Conservation (phyloP, 192 early-diverging fungal species). For the Funneliformis geosporum region DNA sequence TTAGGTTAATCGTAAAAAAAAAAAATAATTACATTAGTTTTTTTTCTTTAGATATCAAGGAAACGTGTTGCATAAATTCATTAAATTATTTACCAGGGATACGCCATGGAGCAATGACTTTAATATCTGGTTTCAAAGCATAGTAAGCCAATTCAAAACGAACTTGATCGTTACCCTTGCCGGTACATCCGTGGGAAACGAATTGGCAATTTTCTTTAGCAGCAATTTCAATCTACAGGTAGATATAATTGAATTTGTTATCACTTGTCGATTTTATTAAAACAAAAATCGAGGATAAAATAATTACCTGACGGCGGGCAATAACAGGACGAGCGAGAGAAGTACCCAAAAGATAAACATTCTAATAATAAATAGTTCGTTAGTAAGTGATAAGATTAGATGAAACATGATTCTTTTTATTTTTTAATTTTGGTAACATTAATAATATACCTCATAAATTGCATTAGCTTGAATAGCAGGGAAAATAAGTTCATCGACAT, state of each 20-base stretch:
- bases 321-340: conserved; percentile 97
- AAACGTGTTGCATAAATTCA: not conserved
- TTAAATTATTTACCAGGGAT: conserved; percentile 64
- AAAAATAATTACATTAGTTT: not conserved
- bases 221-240: conserved; percentile 87
- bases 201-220: conserved; percentile 89
- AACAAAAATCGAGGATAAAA: not conserved
- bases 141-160: conserved; percentile 99
- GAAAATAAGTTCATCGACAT: conserved; percentile 91
- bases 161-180: conserved; percentile 99
- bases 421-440: not conserved
- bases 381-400: not conserved
- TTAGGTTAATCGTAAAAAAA: not conserved
- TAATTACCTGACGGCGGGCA: conserved; percentile 60
- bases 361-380: conserved; percentile 21
- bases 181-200: conserved; percentile 99
- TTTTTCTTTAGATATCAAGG: not conserved
- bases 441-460: conserved; percentile 72
- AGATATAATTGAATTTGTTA: conserved; percentile 17
- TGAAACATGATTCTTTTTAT: not conserved
- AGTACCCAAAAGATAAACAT: conserved; percentile 95
- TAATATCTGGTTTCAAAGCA: conserved; percentile 88
- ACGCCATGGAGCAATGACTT: conserved; percentile 98
- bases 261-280: conserved; percentile 26
- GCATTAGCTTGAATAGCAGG: conserved; percentile 93